Conservation (phyloP, 129 eudicot species). For the Glebionis coronaria region DNA sequence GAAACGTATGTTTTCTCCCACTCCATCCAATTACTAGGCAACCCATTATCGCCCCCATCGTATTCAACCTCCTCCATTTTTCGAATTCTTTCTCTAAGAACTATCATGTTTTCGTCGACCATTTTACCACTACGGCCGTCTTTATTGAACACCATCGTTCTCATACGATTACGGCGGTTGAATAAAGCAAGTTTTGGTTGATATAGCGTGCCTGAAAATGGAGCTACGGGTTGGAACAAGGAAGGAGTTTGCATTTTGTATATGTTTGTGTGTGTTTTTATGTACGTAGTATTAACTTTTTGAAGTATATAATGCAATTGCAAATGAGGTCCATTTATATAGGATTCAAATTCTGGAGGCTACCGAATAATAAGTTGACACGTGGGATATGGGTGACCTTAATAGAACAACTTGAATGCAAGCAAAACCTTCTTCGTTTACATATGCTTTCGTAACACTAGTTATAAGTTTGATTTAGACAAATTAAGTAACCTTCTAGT, state of each 20-base stretch:
- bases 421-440: too few species aligned
- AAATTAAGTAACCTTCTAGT: too few species aligned
- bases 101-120: conserved; percentile 45
- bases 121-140: conserved; percentile 11
- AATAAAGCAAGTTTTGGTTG: not conserved
- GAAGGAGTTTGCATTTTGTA: conserved; percentile 25
- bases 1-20: conserved; percentile 45
- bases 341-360: not conserved
- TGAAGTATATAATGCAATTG: not conserved
- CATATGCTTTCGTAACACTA: too few species aligned
- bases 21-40: conserved; percentile 47
- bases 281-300: not conserved
- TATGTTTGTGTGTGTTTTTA: not conserved
- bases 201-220: conserved; percentile 16
- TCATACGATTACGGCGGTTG: not conserved
- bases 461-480: too few species aligned
- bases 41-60: conserved; percentile 12
- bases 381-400: not conserved
- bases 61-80: conserved; percentile 19
- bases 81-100: conserved; percentile 49
- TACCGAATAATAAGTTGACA: not conserved
- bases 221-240: conserved; percentile 13
- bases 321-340: not conserved
- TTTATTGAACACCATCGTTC: conserved; percentile 25
- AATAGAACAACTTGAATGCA: too few species aligned